Evolutionary conservation across 306 rosid species (phyloP), one percentile per base, ranked within the genome.

Genomic region (Lathyrus sativus): DNA sequence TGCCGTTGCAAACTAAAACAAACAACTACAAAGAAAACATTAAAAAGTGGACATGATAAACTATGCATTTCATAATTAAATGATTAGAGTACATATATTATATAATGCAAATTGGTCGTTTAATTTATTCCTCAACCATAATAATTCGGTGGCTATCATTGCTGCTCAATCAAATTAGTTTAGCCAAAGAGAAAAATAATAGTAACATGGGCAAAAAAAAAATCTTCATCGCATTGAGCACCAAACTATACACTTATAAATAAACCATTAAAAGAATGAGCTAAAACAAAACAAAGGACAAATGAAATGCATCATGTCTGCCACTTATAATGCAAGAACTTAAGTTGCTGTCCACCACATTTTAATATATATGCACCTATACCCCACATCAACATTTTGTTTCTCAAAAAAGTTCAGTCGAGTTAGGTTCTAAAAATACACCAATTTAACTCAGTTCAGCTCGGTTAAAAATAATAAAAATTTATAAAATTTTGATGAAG

Each of bases 281-380:
- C 62, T 41, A 73, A 68, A 43, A 45, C 51, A 45, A 61, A 73
- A 50, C 58, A 76, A 76, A 75, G 53, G 67, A 39, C 60, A 81
- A 67, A 57, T 43, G 11, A 71, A 76, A 79, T 82, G 84, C 79
- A 57, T 59, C 58, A 50, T 89, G 91, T 85, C 91, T 85, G 91
- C 93, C 93, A 84, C 79, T 82, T 15, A 46, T 53, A 69, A 31
- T 76, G 67, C 85, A 78, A 78, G 66, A 62, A 72, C 38, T 53
- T 56, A 56, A 28, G n/a, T 67, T 65, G 31, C 35, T 81, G 85
- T 66, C 85, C 77, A 65, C 87, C 87, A 83, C 74, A 74, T 65
- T 74, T 54, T 33, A 37, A 68, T 66, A 70, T 75, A 65, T 65
- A 33, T 28, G 66, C 29, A 26, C 4, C 29, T 59, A 19, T 65